Conservation (phyloP, 2,329 filamentous ascomycete genomes). For the Botrytis deweyae region DNA sequence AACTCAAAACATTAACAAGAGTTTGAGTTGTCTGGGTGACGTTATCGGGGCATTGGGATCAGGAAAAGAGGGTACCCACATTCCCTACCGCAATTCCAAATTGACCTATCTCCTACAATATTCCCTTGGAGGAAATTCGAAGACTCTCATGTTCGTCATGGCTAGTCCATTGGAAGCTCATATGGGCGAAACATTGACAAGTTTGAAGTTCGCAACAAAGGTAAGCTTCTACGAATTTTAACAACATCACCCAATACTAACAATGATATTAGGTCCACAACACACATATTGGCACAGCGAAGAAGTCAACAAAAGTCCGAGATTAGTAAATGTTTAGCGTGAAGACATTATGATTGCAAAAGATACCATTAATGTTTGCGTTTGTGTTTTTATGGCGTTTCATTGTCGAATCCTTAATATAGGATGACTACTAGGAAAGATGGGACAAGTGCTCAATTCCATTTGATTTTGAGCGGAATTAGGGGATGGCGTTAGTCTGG, state of each 20-base stretch:
- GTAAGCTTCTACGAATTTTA: slow-evolving; percentile 47
- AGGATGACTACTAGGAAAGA: slow-evolving; percentile 15
- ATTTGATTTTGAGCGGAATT: background rate
- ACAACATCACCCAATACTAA: slow-evolving; percentile 25
- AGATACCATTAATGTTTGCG: slow-evolving; percentile 21
- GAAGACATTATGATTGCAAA: slow-evolving; percentile 14
- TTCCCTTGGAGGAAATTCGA: slow-evolving; percentile 89
- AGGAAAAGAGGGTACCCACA: slow-evolving; percentile 72
- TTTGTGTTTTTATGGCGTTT: slow-evolving; percentile 17
- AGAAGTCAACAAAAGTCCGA: slow-evolving; percentile 64
- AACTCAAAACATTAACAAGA: slow-evolving; percentile 97
- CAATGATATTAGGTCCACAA: slow-evolving; percentile 64
- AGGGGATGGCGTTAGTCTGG: slow-evolving; percentile 15
- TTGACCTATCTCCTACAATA: slow-evolving; percentile 94
- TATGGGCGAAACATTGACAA: slow-evolving; percentile 88
- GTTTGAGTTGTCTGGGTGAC: slow-evolving; percentile 85
- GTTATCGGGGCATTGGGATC: slow-evolving; percentile 91
- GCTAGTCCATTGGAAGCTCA: slow-evolving; percentile 89
- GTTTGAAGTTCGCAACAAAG: slow-evolving; percentile 93
- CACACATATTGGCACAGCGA: slow-evolving; percentile 88
- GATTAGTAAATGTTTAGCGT: slow-evolving; percentile 30
- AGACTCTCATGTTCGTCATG: slow-evolving; percentile 99
- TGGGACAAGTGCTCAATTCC: slow-evolving; percentile 14
- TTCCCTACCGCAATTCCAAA: slow-evolving; percentile 96
- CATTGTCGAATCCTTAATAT: background rate